Base-by-base conservation (phyloP, 2,329 filamentous ascomycete species). In the Pyricularia pennisetigena region DNA sequence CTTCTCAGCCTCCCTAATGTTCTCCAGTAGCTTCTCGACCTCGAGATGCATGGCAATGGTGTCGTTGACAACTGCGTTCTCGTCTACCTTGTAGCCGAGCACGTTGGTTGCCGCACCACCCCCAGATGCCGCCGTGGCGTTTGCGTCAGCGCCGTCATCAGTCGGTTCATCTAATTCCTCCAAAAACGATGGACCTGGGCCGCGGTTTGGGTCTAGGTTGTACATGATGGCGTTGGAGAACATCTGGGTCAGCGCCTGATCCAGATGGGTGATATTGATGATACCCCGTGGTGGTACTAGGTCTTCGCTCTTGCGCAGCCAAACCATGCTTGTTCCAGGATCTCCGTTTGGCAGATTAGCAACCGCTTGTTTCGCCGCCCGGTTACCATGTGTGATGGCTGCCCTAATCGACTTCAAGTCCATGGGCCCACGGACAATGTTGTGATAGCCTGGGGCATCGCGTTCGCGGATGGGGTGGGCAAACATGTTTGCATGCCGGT, bases 191-290 rank as follows among this genome's bases (percentile, higher is more conserved):
- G 84, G 81, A 0, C 90, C 90, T 10, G 90, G 87, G 0, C 90
- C 90, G 29, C 89, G 86, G 72, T 91, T 83, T 0, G 90, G 88
- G 70, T 97, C 92, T 0, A 91, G 89, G 73, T 98, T 98, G 82
- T 97, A 99, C 95, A 99, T 98, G 78, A 97, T 91, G 23, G 95
- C 94, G 74, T 98, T 98, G 72, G 93, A 93, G 77, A 98, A 97
- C 92, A 98, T 97, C 73, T 96, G 91, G 73, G 96, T 92, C 12
- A 98, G 82, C 77, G 98, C 94, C 72, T 93, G 92, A 78, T 98
- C 94, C 20, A 98, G 84, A 76, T 98, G 95, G 1, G 90, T 88
- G 66, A 91, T 94, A 78, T 98, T 98, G 78, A 98, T 92, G 73
- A 98, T 97, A 24, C 89, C 92, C 73, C 89, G 92, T 0, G 95